Evolutionary conservation across 78 protist genomes (phyloP), one percentile per base, ranked within the genome.

Genomic region (Dictyostelium firmibasis): DNA sequence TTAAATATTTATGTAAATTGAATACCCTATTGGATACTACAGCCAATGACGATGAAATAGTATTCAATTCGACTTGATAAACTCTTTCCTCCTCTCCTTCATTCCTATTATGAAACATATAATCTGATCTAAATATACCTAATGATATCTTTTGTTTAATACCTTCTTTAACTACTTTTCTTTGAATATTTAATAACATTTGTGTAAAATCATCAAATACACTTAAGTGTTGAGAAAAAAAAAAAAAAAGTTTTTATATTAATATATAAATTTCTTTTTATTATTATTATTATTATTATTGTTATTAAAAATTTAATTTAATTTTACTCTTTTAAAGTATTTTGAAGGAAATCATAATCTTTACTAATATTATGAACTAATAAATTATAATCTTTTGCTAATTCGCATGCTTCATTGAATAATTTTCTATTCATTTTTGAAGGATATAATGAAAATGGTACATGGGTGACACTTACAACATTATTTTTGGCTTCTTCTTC

Each of bases 31-130:
- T 6, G 4, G 98, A 91, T 9, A 98, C 82, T 9, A 57, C 14
- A 0, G 88, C 98, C 10, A 98, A 97, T 38, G 98, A 72, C 16
- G 98, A 88, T 36, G 99, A 75, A 79, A 99, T 99, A 38, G 99
- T 97, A 88, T 99, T 99, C 69, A 98, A 72, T 72, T 99, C 99
- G 23, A 99, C 98, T 82, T 99, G 99, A 70, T 78, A 53, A 18
- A 85, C 18, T 60, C 33, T 33, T 67, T 16, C 31, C 16, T 72
- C 38, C 14, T 11, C 43, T 25, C 31, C 31, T 27, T 35, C 57
- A 9, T 3, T 31, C 64, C 81, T 44, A 10, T 29, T 50, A 72
- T 98, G 98, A 10, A 98, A 35, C 99, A 99, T 97, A 94, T 98
- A 99, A 83, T 99, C 99, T 57, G 98, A 79, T 81, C 99, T 94